Evolutionary conservation across 2,329 filamentous ascomycete species (phyloP), one percentile per base, ranked within the genome.

Genomic region (Paraphoma chrysanthemicola): DNA sequence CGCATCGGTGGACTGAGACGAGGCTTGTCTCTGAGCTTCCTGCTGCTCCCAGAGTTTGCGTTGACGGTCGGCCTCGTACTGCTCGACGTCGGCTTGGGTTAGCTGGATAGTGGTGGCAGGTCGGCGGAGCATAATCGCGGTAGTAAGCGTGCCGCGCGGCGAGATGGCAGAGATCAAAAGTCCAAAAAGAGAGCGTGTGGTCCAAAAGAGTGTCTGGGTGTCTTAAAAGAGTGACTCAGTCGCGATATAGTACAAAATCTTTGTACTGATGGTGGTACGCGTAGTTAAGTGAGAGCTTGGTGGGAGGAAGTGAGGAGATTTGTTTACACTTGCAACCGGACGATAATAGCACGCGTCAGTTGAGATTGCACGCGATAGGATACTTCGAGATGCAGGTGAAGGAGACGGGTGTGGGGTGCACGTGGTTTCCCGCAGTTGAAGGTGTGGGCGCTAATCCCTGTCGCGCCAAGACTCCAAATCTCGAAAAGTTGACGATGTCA

Each of bases 41-140:
- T 60, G 56, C 46, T 60, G 62, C 48, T 74, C 72, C 63, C 67
- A 70, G 11, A 69, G 53, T 43, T 69, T 73, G 51, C 69, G 73
- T 54, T 71, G 62, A 58, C 87, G 84, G 29, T 83, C 82, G 72
- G 89, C 87, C 70, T 92, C 89, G 77, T 90, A 91, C 51, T 84
- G 81, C 39, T 88, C 87, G 39, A 92, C 82, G 74, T 92, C 90
- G 70, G 90, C 87, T 46, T 86, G 81, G 2, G 89, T 91, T 62
- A 92, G 84, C 52, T 83, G 81, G 60, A 92, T 85, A 12, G 85
- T 85, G 45, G 90, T 92, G 10, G 89, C 84, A 14, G 86, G 84
- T 44, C 89, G 86, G 66, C 88, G 86, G 64, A 90, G 86, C 87
- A 90, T 88, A 7, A 36, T 76, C 57, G 38, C 33, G 18, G 44